A percentile compares a stretch with the other conserved stretches of the same genome.
Evolutionary conservation across 176 grass and related monocot genomes (phyloP).

Genomic region (Lolium rigidum): DNA sequence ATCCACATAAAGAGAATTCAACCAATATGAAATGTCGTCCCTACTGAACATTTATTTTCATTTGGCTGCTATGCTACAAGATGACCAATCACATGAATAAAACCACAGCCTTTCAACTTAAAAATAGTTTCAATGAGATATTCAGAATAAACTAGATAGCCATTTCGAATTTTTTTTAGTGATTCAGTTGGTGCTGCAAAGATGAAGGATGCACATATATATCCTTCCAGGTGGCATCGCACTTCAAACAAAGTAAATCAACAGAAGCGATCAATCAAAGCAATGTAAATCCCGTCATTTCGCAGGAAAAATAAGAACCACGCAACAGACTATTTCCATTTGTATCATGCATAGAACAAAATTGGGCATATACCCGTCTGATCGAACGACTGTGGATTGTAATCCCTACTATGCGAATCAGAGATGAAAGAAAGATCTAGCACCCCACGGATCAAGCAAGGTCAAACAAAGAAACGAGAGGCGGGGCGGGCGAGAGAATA

Average conservation of each 20-base stretch:
- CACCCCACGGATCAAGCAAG: neutral
- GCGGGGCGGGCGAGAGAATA: neutral
- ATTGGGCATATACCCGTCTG: neutral
- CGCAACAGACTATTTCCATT: neutral
- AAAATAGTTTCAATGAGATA: neutral
- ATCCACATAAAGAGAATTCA: neutral
- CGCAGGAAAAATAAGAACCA: neutral
- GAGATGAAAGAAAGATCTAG: constrained; percentile 26
- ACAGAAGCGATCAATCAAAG: neutral
- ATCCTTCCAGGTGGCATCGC: neutral
- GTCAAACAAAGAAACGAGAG: neutral
- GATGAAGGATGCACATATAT: neutral
- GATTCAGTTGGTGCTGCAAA: neutral
- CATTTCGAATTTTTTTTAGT: neutral
- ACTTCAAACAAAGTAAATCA: neutral
- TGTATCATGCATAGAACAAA: neutral
- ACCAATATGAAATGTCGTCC: neutral
- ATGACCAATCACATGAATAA: neutral
- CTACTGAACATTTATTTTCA: neutral
- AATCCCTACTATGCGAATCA: neutral
- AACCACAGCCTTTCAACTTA: neutral
- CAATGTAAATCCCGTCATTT: neutral
- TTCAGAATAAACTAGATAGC: neutral
- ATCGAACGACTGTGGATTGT: neutral
- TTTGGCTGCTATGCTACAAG: neutral